Percentiles rank a stretch among this genome's conserved stretches.
Evolutionary conservation across 208 protist species (phyloP).

Genomic region (Acanthamoeba royreba): DNA sequence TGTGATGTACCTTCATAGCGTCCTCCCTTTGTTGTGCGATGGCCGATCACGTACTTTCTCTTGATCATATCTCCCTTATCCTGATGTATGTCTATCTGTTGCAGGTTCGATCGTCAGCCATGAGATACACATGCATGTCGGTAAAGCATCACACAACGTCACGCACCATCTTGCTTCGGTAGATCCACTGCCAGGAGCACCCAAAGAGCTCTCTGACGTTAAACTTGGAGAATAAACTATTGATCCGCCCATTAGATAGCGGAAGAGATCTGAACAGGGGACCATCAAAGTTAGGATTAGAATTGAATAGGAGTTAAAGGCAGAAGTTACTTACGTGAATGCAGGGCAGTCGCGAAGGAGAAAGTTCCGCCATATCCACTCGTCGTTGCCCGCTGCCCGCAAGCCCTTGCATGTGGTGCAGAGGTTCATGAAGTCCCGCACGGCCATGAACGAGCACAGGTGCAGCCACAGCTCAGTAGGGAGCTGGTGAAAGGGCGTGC

Average conservation of each 20-base stretch:
- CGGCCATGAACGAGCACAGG: background rate
- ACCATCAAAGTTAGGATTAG: too few species aligned
- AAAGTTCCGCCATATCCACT: background rate
- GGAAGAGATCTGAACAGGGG: too few species aligned
- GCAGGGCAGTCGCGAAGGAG: background rate
- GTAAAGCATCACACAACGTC: too few species aligned
- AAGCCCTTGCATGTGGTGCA: background rate
- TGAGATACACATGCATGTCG: too few species aligned
- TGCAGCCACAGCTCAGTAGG: background rate
- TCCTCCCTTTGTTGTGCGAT: background rate
- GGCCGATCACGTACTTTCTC: background rate
- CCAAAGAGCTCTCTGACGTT: background rate
- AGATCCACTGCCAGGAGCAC: background rate
- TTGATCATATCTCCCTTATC: background rate
- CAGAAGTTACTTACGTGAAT: background rate
- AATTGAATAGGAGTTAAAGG: too few species aligned
- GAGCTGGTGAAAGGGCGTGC: background rate
- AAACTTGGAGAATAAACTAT: background rate
- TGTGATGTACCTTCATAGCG: background rate
- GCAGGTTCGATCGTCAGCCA: background rate
- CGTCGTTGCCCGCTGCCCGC: background rate
- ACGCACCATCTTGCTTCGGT: conserved; percentile 5
- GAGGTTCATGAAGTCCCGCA: background rate
- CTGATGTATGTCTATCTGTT: background rate
- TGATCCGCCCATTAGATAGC: too few species aligned